phyloP scores from a whole-genome alignment of 139 green algal genomes.

The Picochlorum costavermella region DNA sequence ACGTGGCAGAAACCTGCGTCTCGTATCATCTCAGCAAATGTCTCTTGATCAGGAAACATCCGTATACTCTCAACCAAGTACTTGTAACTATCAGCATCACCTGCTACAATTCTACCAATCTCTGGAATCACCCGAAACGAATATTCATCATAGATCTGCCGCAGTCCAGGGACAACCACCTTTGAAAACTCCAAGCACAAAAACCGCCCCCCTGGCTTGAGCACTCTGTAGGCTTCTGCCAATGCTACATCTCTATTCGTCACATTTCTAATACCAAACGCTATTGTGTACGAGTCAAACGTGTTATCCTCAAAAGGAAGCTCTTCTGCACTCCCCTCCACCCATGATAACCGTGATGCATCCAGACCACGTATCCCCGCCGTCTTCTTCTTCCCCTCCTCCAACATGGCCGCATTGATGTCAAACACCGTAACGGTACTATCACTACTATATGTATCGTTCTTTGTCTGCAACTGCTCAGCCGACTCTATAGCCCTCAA shows the following conservation, averaged over 20 bases:
- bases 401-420: slow-evolving; percentile 93
- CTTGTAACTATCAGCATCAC: slow-evolving; percentile 81
- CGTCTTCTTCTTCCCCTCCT: slow-evolving; percentile 67
- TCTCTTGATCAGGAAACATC: slow-evolving; percentile 77
- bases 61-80: slow-evolving; percentile 98
- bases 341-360: slow-evolving; percentile 35
- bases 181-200: slow-evolving; percentile 92
- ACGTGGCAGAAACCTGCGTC: slow-evolving; percentile 74
- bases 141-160: slow-evolving; percentile 87
- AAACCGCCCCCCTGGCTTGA: slow-evolving; percentile 76
- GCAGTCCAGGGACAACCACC: slow-evolving; percentile 51
- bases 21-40: slow-evolving; percentile 72
- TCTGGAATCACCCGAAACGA: slow-evolving; percentile 90
- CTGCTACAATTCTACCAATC: slow-evolving; percentile 77
- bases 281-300: slow-evolving; percentile 93
- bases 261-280: slow-evolving; percentile 97
- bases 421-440: slow-evolving; percentile 72
- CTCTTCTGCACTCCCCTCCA: slow-evolving; percentile 80
- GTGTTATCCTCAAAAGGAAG: slow-evolving; percentile 63
- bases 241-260: slow-evolving; percentile 73
- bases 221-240: slow-evolving; percentile 70
- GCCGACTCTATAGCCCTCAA: slow-evolving; percentile 27
- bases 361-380: neutral
- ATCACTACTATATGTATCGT: slow-evolving; percentile 3
- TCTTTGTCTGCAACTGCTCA: slow-evolving; percentile 41